Evolutionary conservation across 2,329 filamentous ascomycete species (phyloP).

Genomic region (Decorospora gaudefroyi): DNA sequence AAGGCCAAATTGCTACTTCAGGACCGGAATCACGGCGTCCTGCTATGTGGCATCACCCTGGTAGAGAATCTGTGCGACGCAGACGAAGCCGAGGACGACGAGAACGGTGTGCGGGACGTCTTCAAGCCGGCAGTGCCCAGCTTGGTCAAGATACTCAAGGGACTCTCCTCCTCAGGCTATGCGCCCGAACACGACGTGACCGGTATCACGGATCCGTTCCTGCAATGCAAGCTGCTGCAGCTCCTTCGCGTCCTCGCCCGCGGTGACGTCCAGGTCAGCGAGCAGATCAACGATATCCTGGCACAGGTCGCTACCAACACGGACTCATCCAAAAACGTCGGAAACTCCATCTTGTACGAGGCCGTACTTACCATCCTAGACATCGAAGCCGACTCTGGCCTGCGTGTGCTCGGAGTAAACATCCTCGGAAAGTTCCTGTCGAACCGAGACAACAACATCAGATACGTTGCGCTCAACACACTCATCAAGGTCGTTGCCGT

Average conservation of each 20-base stretch:
- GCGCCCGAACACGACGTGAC: conserved; percentile 98
- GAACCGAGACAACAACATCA: conserved; percentile 99
- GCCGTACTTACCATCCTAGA: conserved; percentile 96
- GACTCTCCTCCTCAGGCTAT: conserved; percentile 91
- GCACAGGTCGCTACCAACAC: conserved; percentile 98
- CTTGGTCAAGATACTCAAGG: conserved; percentile 88
- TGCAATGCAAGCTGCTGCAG: conserved; percentile 94
- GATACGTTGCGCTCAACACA: conserved; percentile 96
- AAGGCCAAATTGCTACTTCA: conserved; percentile 87
- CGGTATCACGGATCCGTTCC: conserved; percentile 94
- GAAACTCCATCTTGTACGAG: conserved; percentile 97
- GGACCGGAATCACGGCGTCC: conserved; percentile 92
- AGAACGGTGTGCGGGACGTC: conserved; percentile 85
- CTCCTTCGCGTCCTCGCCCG: conserved; percentile 83
- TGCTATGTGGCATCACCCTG: conserved; percentile 88
- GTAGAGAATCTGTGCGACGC: conserved; percentile 92
- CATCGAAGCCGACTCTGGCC: conserved; percentile 93
- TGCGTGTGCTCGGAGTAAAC: conserved; percentile 94
- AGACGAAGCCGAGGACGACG: conserved; percentile 89
- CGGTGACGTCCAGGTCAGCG: conserved; percentile 84
- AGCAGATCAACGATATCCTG: conserved; percentile 97
- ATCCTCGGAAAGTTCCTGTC: conserved; percentile 97
- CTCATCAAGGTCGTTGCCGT: conserved; percentile 97
- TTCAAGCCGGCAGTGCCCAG: conserved; percentile 85
- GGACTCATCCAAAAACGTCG: conserved; percentile 96